Percentiles rank a stretch among this genome's conserved stretches.
Evolutionary conservation across 2,329 filamentous ascomycete genomes (phyloP).

Genomic region (Verticillium nonalfalfae): DNA sequence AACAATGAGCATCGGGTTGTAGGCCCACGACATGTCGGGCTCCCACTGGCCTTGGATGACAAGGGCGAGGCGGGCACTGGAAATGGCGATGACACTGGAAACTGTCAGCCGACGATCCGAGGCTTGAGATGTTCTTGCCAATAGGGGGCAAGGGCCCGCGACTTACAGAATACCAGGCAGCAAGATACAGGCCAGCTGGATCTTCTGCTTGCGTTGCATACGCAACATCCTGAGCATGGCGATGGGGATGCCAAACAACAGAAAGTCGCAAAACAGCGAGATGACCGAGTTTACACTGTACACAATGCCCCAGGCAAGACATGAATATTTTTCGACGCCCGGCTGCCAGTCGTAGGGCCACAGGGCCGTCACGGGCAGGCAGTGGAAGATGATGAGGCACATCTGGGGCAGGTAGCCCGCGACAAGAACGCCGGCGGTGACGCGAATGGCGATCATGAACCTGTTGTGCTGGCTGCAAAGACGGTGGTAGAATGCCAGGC

Average conservation of each 20-base stretch:
- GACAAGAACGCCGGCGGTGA: slow-evolving; percentile 27
- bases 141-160: not conserved
- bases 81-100: slow-evolving; percentile 39
- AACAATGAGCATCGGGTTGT: slow-evolving; percentile 41
- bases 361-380: slow-evolving; percentile 39
- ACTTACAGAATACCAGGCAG: slow-evolving; percentile 42
- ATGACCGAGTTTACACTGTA: slow-evolving; percentile 44
- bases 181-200: slow-evolving; percentile 39
- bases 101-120: not conserved
- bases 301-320: slow-evolving; percentile 42
- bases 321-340: slow-evolving; percentile 30
- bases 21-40: slow-evolving; percentile 41
- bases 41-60: slow-evolving; percentile 41
- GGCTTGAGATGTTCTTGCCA: not conserved
- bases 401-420: slow-evolving; percentile 40
- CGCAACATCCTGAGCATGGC: slow-evolving; percentile 39
- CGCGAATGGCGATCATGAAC: slow-evolving; percentile 26
- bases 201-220: slow-evolving; percentile 34
- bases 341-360: slow-evolving; percentile 46
- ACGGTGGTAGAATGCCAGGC: slow-evolving; percentile 44
- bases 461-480: slow-evolving; percentile 30
- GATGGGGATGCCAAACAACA: slow-evolving; percentile 43
- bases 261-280: slow-evolving; percentile 41
- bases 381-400: slow-evolving; percentile 44
- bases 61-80: slow-evolving; percentile 36